Base-by-base conservation (phyloP, 2,329 filamentous ascomycete genomes). In the Plectosphaerella cucumerina region DNA sequence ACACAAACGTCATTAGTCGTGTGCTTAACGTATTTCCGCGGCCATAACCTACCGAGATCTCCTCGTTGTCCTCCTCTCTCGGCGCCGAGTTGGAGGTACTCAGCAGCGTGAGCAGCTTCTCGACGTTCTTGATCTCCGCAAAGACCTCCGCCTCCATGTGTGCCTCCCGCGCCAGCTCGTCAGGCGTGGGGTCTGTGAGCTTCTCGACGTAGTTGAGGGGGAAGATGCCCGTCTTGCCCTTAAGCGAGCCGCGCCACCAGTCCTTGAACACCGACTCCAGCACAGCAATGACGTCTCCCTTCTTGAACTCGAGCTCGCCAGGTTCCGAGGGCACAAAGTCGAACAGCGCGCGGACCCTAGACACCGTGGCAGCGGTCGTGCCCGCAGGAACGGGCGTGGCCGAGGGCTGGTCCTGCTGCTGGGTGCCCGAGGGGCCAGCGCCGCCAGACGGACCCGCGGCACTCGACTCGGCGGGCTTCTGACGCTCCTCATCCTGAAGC, bases 131-230 rank as follows among this genome's bases (percentile, higher is more conserved):
- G 60, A 84, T 84, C 68, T 84, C 80, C 5, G 80, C 80, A 67
- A 84, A 84, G 26, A 84, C 81, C 66, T 84, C 80, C 8, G 80
- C 78, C 70, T 99, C 94, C 87, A 96, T 97, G 66, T 96, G 90
- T 3, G 94, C 93, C 73, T 99, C 94, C 51, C 90, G 84, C 70
- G 97, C 91, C 59, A 99, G 71, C 76, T 99, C 94, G 59, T 97
- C 93, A 17, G 86, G 86, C 0, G 94, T 97, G 5, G 94, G 94
- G 64, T 99, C 94, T 50, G 92, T 85, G 57, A 99, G 76, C 70
- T 99, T 99, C 73, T 99, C 94, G 15, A 99, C 94, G 64, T 99
- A 99, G 73, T 99, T 99, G 58, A 99, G 80, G 6, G 94, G 94
- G 70, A 99, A 99, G 58, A 99, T 99, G 60, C 94, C 94, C 6